Evolutionary conservation across 345 rosid species (phyloP).

Genomic region (Turritis glabra): DNA sequence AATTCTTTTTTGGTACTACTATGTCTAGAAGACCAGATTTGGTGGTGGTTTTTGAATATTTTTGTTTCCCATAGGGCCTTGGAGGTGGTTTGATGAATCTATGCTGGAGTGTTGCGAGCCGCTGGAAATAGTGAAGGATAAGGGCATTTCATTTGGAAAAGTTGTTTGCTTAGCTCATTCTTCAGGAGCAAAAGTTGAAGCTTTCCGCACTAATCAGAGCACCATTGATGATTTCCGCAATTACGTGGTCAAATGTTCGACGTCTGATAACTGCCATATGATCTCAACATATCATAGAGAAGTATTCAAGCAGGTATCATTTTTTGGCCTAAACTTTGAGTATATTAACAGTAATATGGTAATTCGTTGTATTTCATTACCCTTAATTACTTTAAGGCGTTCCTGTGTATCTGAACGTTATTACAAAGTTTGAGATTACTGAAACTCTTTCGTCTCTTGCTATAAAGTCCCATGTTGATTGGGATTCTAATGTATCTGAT

Average conservation of each 20-base stretch:
- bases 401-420: background rate
- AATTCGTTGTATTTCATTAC: background rate
- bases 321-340: background rate
- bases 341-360: background rate
- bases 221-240: constrained; percentile 75
- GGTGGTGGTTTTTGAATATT: background rate
- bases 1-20: background rate
- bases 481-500: background rate
- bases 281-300: constrained; percentile 84
- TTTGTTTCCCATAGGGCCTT: constrained; percentile 67
- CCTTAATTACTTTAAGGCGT: background rate
- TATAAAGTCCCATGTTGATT: background rate
- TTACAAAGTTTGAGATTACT: background rate
- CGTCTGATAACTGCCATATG: constrained; percentile 74
- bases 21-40: background rate
- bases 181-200: constrained; percentile 91
- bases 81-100: constrained; percentile 99
- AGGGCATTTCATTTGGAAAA: constrained; percentile 90
- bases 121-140: constrained; percentile 70
- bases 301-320: constrained; percentile 65
- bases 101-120: constrained; percentile 97
- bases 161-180: constrained; percentile 87
- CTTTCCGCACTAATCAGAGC: constrained; percentile 79
- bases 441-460: background rate
- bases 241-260: constrained; percentile 56